Evolutionary conservation across 208 protist species (phyloP).

Genomic region (Wallacemonas collosoma): DNA sequence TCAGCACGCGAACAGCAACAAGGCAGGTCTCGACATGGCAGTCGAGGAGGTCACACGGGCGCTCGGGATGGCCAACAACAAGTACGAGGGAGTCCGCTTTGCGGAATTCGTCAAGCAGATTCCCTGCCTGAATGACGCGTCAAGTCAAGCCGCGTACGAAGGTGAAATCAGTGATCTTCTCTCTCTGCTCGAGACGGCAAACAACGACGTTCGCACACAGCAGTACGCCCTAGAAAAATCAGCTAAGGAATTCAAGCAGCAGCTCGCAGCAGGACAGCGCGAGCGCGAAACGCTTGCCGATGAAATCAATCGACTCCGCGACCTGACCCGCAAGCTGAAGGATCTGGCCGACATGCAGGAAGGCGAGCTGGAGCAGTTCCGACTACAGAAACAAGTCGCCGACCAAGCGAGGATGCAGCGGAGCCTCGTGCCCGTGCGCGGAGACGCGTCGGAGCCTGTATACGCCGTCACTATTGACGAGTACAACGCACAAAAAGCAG

Average conservation of each 20-base stretch:
- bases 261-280: constrained; percentile 38
- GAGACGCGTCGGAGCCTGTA: constrained; percentile 4
- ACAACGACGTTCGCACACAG: constrained; percentile 56
- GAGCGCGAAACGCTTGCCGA: constrained; percentile 35
- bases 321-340: constrained; percentile 49
- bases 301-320: constrained; percentile 42
- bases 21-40: constrained; percentile 50
- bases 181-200: constrained; percentile 45
- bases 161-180: constrained; percentile 67
- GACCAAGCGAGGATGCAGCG: constrained; percentile 33
- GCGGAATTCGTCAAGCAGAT: constrained; percentile 50
- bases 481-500: constrained; percentile 22
- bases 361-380: constrained; percentile 31
- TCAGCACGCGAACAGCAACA: constrained; percentile 13
- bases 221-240: constrained; percentile 53
- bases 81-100: constrained; percentile 45
- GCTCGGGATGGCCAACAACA: constrained; percentile 29
- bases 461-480: constrained; percentile 33
- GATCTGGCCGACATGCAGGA: constrained; percentile 43
- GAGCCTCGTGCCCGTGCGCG: constrained; percentile 12
- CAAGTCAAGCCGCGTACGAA: constrained; percentile 66
- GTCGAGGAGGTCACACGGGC: constrained; percentile 40
- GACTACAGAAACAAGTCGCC: constrained; percentile 29
- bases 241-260: constrained; percentile 43
- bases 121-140: constrained; percentile 24